phyloP scores from a whole-genome alignment of 2,329 filamentous ascomycete species.

The Colletotrichum sidae region DNA sequence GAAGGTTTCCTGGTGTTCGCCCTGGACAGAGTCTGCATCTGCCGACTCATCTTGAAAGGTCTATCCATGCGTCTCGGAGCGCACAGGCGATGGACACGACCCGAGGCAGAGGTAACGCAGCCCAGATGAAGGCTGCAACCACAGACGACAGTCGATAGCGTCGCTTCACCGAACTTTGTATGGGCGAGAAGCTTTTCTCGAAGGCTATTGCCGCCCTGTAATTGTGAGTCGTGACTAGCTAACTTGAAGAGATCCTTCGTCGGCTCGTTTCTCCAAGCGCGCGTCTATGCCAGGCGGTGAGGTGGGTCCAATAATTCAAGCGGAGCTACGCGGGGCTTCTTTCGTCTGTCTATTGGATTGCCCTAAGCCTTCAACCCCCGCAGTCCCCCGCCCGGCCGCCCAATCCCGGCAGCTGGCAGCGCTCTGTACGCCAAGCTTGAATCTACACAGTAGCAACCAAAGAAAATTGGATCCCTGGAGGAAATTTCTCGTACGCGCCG shows the following conservation, averaged over 20 bases:
- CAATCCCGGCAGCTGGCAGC: constrained; percentile 30
- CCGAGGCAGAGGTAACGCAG: neutral
- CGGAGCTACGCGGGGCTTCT: constrained; percentile 3
- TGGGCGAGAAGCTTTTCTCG: constrained; percentile 1
- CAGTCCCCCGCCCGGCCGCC: constrained; percentile 22
- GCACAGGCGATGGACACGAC: constrained; percentile 14
- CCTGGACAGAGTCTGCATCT: neutral
- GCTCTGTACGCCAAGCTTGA: constrained; percentile 7
- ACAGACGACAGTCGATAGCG: constrained; percentile 18
- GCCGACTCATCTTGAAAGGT: constrained; percentile 16
- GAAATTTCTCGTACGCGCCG: constrained; percentile 34
- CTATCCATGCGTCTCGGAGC: constrained; percentile 1
- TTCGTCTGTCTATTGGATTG: constrained; percentile 22
- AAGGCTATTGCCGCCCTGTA: constrained; percentile 7
- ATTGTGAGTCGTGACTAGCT: neutral
- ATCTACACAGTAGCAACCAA: neutral
- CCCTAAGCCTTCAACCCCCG: constrained; percentile 5
- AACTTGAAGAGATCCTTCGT: neutral
- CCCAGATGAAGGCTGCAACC: constrained; percentile 26
- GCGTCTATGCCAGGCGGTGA: constrained; percentile 21
- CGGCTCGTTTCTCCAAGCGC: constrained; percentile 35
- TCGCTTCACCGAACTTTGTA: neutral
- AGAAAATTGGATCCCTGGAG: constrained; percentile 11
- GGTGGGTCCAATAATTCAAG: too few species aligned
- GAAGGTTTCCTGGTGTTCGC: constrained; percentile 10